These are phyloP conservation scores for Diplodia corticola DNA, from an alignment of 2,329 filamentous ascomycete species.

Conservation along the genomic window DNA sequence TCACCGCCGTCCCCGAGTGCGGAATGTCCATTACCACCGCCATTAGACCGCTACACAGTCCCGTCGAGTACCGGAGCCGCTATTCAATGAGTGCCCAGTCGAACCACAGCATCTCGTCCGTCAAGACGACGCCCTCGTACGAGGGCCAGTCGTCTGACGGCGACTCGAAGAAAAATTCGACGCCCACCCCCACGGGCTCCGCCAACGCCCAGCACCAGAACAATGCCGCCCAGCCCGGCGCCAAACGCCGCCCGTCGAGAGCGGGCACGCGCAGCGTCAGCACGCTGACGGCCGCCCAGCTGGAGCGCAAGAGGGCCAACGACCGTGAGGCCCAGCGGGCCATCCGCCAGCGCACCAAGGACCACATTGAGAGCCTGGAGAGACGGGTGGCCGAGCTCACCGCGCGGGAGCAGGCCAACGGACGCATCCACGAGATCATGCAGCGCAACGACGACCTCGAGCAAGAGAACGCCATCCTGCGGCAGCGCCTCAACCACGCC, in stretches of 20 bases:
- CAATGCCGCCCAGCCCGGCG: slow-evolving; percentile 29
- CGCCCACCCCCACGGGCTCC: slow-evolving; percentile 26
- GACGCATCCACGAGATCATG: slow-evolving; percentile 53
- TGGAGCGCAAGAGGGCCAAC: slow-evolving; percentile 61
- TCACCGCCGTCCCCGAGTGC: slow-evolving; percentile 23
- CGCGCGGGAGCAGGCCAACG: slow-evolving; percentile 47
- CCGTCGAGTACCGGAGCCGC: slow-evolving; percentile 37
- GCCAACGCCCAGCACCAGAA: slow-evolving; percentile 6
- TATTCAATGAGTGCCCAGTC: slow-evolving; percentile 39
- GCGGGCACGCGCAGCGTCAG: slow-evolving; percentile 59
- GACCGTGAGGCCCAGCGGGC: slow-evolving; percentile 62
- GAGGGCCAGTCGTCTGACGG: slow-evolving; percentile 43
- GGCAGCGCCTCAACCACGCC: slow-evolving; percentile 50
- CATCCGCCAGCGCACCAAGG: slow-evolving; percentile 60
- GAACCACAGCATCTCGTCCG: slow-evolving; percentile 36
- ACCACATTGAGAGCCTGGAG: slow-evolving; percentile 60
- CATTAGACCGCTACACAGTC: slow-evolving; percentile 23
- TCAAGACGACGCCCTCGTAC: slow-evolving; percentile 40
- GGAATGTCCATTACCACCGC: slow-evolving; percentile 23
- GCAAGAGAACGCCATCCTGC: slow-evolving; percentile 55
- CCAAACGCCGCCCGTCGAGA: slow-evolving; percentile 53
- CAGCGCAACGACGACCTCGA: slow-evolving; percentile 57
- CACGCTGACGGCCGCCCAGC: slow-evolving; percentile 57
- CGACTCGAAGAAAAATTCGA: slow-evolving; percentile 36
- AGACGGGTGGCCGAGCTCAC: slow-evolving; percentile 55